phyloP scores from a whole-genome alignment of 140 eudicot species.

The Cichorium intybus region DNA sequence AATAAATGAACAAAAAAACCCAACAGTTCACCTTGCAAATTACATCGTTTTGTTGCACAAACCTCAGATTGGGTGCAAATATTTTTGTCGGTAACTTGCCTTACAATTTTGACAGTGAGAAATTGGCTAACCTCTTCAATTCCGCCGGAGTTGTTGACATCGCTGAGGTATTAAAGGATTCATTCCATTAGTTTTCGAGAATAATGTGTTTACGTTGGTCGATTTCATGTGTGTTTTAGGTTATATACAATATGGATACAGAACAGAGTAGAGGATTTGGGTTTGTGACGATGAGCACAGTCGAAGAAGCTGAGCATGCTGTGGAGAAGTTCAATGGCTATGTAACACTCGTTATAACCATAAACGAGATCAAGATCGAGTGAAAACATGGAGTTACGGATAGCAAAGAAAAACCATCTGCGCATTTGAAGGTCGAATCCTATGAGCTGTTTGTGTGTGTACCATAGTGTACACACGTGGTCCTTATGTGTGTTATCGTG shows the following conservation, averaged over 20 bases:
- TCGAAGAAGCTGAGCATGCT: conserved; percentile 82
- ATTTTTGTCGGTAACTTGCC: conserved; percentile 72
- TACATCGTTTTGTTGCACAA: conserved; percentile 23
- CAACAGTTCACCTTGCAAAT: conserved; percentile 18
- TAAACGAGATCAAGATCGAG: too few species aligned
- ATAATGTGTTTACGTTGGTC: background rate
- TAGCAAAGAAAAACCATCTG: too few species aligned
- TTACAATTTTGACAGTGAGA: conserved; percentile 56
- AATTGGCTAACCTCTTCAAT: conserved; percentile 55
- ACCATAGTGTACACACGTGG: too few species aligned
- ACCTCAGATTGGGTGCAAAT: conserved; percentile 57
- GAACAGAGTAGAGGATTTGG: conserved; percentile 85
- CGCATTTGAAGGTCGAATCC: too few species aligned
- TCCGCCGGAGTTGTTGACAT: conserved; percentile 72
- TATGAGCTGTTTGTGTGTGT: too few species aligned
- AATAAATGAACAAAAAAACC: too few species aligned
- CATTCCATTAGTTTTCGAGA: background rate
- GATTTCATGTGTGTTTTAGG: conserved; percentile 37
- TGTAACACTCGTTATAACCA: too few species aligned
- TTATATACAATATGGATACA: conserved; percentile 74
- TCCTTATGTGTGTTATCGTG: too few species aligned
- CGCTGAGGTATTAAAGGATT: conserved; percentile 47
- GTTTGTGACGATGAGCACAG: conserved; percentile 77
- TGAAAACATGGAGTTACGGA: too few species aligned
- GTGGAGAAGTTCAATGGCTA: conserved; percentile 60